phyloP scores from a whole-genome alignment of 768 basidiomycete genomes.

The Serendipita vermifera region DNA sequence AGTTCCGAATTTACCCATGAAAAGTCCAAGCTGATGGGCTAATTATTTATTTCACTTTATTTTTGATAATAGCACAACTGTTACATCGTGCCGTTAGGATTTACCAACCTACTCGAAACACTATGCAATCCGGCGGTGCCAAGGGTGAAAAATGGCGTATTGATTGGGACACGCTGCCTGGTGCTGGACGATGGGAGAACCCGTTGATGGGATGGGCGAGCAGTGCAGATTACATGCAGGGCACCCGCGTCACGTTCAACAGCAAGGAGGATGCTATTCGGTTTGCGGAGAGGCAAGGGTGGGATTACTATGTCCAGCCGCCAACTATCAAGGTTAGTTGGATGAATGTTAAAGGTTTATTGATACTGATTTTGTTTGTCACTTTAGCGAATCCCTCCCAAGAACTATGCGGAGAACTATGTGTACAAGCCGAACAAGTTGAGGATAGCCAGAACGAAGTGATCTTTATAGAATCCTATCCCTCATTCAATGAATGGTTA shows the following conservation, averaged over 20 bases:
- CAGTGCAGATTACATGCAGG: conserved; percentile 95
- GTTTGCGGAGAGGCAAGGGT: conserved; percentile 96
- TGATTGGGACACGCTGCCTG: conserved; percentile 85
- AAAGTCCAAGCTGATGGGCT: not conserved
- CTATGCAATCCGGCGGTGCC: conserved; percentile 85
- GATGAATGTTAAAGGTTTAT: conserved; percentile 13
- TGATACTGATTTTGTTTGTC: conserved; percentile 29
- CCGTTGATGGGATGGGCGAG: conserved; percentile 95
- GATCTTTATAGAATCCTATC: not conserved
- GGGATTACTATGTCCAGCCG: conserved; percentile 84
- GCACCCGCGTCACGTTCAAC: conserved; percentile 67
- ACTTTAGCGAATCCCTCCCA: conserved; percentile 64
- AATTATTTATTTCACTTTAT: not conserved
- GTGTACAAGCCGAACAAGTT: conserved; percentile 68
- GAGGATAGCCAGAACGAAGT: conserved; percentile 74
- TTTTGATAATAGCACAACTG: conserved; percentile 47
- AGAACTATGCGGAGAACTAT: conserved; percentile 88
- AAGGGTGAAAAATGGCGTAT: conserved; percentile 85
- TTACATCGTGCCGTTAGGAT: conserved; percentile 81
- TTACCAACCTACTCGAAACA: conserved; percentile 83
- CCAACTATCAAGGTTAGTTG: conserved; percentile 14
- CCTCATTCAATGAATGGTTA: no score
- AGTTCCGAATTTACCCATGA: not conserved
- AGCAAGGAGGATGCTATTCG: conserved; percentile 84
- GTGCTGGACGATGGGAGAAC: conserved; percentile 93